Evolutionary conservation across 805 yeast species (phyloP), one percentile per base, ranked within the genome.

Genomic region (Ogataea degrootiae): DNA sequence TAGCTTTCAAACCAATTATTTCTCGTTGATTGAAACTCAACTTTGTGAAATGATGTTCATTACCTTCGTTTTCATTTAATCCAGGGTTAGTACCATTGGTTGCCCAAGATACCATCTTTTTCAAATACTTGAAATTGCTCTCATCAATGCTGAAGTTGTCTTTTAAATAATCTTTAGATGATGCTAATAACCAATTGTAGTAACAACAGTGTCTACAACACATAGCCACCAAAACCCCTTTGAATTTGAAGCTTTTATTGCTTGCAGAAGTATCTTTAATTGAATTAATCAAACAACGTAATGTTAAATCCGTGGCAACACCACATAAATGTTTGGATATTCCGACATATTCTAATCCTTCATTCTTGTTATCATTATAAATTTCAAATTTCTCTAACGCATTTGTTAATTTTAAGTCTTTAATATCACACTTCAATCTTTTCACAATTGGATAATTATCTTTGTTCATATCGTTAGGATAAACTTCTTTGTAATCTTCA

Each of bases 251-350:
- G 4, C 43, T 39, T 2, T 45, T 19, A 31, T 45, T 41, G n/a
- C 36, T 49, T 17, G 4, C 36, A 11, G 38, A 15, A 36, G 41
- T 17, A 15, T 51, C 56, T 16, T 41, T 40, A 8, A 43, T 42
- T 1, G 72, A 50, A 12, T 62, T 54, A 0, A 73, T 50, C 2
- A 89, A 62, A 66, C 89, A 84, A 54, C 80, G 73, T 23, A 91
- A 65, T 0, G 97, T 85, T 43, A 90, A 69, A 62, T 90, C 97
- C 0, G 97, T 91, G 1, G 97, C 97, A 3, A 86, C 95, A 5
- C 97, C 97, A 67, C 97, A 90, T 34, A 91, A 67, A 67, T 90
- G 97, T 63, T 90, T 90, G 5, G 96, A 89, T 3, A 90, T 79
- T 1, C 83, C 88, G 8, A 85, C 83, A 33, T 52, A 53, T 1